Base-by-base conservation (phyloP, 495 filamentous ascomycete species). In the Podospora pseudopauciseta region DNA sequence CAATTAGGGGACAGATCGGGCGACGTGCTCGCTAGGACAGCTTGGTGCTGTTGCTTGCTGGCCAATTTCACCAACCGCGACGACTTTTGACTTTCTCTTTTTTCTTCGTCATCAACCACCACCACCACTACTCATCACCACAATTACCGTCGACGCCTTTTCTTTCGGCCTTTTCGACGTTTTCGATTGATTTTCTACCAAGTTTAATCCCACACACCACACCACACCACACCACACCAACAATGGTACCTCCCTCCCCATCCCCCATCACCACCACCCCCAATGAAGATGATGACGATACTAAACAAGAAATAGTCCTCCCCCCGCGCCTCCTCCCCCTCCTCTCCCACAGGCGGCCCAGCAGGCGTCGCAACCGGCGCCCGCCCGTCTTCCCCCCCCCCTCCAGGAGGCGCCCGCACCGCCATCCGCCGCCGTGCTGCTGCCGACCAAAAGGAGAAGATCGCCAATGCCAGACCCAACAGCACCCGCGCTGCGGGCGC, bases 321-420 rank as follows among this genome's bases (percentile, higher is more conserved):
- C 68, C 91, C 92, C 71, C 88, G 89, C 71, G 80, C 92, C 63
- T 82, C 83, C 59, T 90, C 90, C 68, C 91, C 91, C 67, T 79
- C 92, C 63, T 82, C 83, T 58, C 90, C 90, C 68, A 91, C 91
- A 66, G 87, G 87, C 64, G 78, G 81, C 67, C 72, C 77, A 62
- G 73, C 77, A 64, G 69, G 79, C 20, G 83, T 82, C 71, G 76
- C 85, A 54, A 84, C 88, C 67, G 90, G 86, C 77, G 87, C 84
- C 71, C 91, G 94, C 67, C 89, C 91, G 54, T 88, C 91, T 34
- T 97, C 94, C 62, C 95, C 95, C 54, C 86, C 91, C 69, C 88
- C 91, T 63, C 95, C 95, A n/a, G 95, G 95, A 67, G 95, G 95
- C 72, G 92, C 95, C 65, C 93, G 94, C 79, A 94, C 94, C 72